phyloP scores from a whole-genome alignment of 176 grass and related monocot genomes.

The Thinopyrum elongatum region DNA sequence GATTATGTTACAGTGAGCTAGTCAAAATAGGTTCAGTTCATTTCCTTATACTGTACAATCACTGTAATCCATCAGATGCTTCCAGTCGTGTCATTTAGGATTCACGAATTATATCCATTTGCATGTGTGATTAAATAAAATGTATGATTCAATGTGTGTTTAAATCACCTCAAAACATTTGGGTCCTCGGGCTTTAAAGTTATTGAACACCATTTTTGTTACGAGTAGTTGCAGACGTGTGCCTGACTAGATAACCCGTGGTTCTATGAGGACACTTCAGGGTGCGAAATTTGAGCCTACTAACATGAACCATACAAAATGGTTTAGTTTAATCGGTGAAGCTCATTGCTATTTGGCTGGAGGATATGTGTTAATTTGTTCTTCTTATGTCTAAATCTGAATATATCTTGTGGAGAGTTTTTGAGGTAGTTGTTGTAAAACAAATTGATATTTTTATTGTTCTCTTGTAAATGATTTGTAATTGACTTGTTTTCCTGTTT shows the following conservation, averaged over 20 bases:
- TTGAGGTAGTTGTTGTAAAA: background rate
- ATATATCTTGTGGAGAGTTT: background rate
- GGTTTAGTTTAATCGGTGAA: background rate
- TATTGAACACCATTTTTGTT: background rate
- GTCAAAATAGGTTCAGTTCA: conserved; percentile 21
- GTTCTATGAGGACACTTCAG: background rate
- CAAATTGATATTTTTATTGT: no score
- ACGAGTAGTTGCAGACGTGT: background rate
- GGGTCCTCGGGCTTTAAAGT: background rate
- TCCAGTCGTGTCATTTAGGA: background rate
- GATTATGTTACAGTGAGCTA: background rate
- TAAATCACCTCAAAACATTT: background rate
- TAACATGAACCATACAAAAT: background rate
- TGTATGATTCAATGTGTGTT: conserved; percentile 9
- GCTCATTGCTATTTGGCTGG: background rate
- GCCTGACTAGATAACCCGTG: background rate
- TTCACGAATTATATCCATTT: conserved; percentile 12
- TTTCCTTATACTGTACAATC: conserved; percentile 21
- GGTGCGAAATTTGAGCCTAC: background rate
- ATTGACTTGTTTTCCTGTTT: background rate
- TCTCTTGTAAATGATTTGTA: background rate
- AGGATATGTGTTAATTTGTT: background rate
- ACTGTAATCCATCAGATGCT: conserved; percentile 13
- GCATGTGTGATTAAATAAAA: conserved; percentile 39
- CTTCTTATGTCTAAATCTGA: background rate